Evolutionary conservation across 2,329 filamentous ascomycete genomes (phyloP), one percentile per base, ranked within the genome.

Genomic region (Lasiodiplodia gonubiensis): DNA sequence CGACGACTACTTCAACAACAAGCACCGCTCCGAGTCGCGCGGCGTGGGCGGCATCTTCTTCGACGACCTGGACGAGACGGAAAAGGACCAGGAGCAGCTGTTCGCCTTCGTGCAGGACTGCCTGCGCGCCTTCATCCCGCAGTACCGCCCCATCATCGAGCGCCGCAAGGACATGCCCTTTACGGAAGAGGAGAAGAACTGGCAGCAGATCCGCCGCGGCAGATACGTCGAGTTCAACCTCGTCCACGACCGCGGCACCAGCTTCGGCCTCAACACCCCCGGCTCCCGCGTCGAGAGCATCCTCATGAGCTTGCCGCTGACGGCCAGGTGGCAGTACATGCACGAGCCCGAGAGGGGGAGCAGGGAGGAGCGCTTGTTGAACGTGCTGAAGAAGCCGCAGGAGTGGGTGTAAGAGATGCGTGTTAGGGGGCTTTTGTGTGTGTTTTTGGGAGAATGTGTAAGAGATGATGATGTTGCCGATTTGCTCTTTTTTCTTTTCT

Each of bases 221-320:
- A 86, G 93, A 74, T 99, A 99, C 78, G 95, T 99, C 70, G 95
- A 99, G 81, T 99, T 99, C 81, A 99, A 99, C 81, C 86, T 99
- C 46, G 93, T 99, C 67, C 94, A 99, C 80, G 95, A 99, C 81
- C 88, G 95, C 30, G 95, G 95, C 2, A 99, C 95, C 2, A 90
- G 92, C 8, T 99, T 99, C 79, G 95, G 95, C 1, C 83, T 99
- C 70, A 95, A 95, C 75, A 97, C 94, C 0, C 95, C 95, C 0
- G 93, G 93, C 51, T 91, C 94, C 6, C 87, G 95, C 69, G 89
- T 99, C 2, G 95, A 99, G 85, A 97, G 94, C 79, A 99, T 99
- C 68, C 82, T 99, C 71, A 98, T 99, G 93, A 97, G 93, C 80
- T 82, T 99, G 77, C 95, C 95, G 6, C 84, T 97, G 71, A 98